Evolutionary conservation across 805 yeast genomes (phyloP), one percentile per base, ranked within the genome.

Genomic region (Pichia sporocuriosa): DNA sequence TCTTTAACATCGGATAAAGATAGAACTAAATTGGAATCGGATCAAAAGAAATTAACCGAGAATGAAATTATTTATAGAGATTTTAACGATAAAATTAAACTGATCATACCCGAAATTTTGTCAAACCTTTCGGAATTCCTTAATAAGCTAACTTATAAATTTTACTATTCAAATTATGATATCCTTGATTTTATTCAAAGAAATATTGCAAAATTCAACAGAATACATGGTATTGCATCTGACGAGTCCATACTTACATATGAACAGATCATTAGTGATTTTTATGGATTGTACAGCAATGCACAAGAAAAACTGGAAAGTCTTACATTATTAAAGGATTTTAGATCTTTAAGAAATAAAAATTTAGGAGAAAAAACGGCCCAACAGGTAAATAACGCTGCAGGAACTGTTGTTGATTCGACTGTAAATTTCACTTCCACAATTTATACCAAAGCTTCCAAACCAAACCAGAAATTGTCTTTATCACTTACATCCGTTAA

Each of bases 111-210:
- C 1, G 75, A 72, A 47, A 63, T 67, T 4, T 52, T 72, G 35
- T 57, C 62, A 3, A 62, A 67, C 15, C 49, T 74, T 34, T 73
- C 75, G 27, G 81, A 75, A 48, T 74, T 73, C 44, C 55, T 74
- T 10, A 71, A 66, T 35, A 60, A 62, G 39, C 43, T 75, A 12
- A 57, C 72, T 1, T 56, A 65, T 36, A 61, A 67, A 46, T 40
- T 67, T 1, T 53, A 71, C 30, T 65, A 59, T 47, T 62, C 67
- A 27, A 68, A 73, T 36, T 27, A 53, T 19, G 69, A 66, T 15
- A 57, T 67, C 3, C 59, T 55, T 41, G 48, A 58, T 22, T 52
- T 57, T 20, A 51, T 73, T 21, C 40, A 57, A 37, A 62, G 61
- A 4, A 55, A 63, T 27, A 30, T 65, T 28, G 27, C 40, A 11